A percentile compares a stretch with the other conserved stretches of the same genome.
Conservation (phyloP, 371 early-diverging fungal species). For the Apophysomyces variabilis region DNA sequence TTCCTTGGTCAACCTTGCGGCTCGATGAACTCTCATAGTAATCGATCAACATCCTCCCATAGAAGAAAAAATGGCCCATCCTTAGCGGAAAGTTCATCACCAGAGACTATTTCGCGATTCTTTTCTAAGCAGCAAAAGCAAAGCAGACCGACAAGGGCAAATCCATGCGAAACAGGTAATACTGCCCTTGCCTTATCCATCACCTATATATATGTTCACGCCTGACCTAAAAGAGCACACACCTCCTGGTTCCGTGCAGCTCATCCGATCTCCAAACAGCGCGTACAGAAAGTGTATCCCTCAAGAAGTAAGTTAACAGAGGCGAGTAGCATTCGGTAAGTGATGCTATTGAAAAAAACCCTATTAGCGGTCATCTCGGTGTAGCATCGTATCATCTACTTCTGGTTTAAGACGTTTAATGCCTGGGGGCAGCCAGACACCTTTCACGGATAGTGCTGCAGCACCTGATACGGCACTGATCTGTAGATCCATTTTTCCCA, state of each 20-base stretch:
- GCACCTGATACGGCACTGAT: background rate
- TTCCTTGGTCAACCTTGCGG: constrained; percentile 14
- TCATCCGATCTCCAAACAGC: too few relatives aligned
- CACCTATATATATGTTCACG: too few relatives aligned
- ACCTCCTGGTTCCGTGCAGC: too few relatives aligned
- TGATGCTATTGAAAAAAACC: too few relatives aligned
- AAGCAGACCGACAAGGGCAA: background rate
- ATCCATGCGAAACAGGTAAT: too few relatives aligned
- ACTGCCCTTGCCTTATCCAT: too few relatives aligned
- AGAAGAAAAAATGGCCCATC: background rate
- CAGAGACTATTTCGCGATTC: background rate
- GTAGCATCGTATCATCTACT: background rate
- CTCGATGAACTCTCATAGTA: background rate
- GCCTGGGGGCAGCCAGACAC: background rate
- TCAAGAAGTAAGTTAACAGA: too few relatives aligned
- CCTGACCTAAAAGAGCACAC: too few relatives aligned
- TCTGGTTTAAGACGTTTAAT: background rate
- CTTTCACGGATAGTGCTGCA: background rate
- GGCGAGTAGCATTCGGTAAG: too few relatives aligned
- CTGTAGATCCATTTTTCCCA: background rate
- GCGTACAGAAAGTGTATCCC: too few relatives aligned
- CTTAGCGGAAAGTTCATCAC: too few relatives aligned
- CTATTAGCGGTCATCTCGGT: background rate
- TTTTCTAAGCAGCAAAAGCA: background rate
- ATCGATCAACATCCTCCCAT: background rate